Base-by-base conservation (phyloP, 192 early-diverging fungal genomes). In the Coemansia sp. region DNA sequence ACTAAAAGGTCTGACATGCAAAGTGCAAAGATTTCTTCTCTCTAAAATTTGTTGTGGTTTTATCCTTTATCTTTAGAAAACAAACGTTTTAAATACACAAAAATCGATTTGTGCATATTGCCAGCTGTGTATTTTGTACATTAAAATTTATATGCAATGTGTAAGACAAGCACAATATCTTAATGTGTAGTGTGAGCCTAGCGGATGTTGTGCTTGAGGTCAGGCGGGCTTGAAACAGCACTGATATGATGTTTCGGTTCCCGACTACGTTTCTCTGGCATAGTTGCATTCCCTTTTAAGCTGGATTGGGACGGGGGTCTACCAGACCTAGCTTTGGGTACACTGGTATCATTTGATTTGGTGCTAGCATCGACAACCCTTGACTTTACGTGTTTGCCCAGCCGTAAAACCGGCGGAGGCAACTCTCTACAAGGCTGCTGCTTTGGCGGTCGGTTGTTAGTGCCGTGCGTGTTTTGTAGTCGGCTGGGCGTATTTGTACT, bases 121-220 rank as follows among this genome's bases (percentile, higher is more conserved):
- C 31, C 31, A 35, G 31, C 31, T 35, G 31, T 35, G 31, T 31
- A 31, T 35, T 35, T 8, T 35, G 9, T 35, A 35, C 31, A 35
- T 35, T 35, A 35, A 7, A 35, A 6, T 8, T 35, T 35, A 35
- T 45, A 45, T n/a, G 4, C 11, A 12, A 12, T 25, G 11, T 3
- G 19, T 11, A 22, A 50, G 4, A 22, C 48, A 9, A 19, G 3
- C n/a, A 50, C 48, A 17, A 22, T 2, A 19, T 8, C 9, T 50
- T 50, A 5, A 16, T 16, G 5, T 16, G 16, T n/a, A 12, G 16
- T 45, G 41, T 45, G 16, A 56, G 6, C 23, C 35, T 63, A 76
- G 49, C 74, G 74, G 19, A 76, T 71, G 57, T 17, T 53, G 26
- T 50, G 51, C 21, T 55, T 66, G 39, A 76, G 60, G 17, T 48